Evolutionary conservation across 352 stramenopile species (phyloP).

Genomic region (Thalassiosira oceanica): DNA sequence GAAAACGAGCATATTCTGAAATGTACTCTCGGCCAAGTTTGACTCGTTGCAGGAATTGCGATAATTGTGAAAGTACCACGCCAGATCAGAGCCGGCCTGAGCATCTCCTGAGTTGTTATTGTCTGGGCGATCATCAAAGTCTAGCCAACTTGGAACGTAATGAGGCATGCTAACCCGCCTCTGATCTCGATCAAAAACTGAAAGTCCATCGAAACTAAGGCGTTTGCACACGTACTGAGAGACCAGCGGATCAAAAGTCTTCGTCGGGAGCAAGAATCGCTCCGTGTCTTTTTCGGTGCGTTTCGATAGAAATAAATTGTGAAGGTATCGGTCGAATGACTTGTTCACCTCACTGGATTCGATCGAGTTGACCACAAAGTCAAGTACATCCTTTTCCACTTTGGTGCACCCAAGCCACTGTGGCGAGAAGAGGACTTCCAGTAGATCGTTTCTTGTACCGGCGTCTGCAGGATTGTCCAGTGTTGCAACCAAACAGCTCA

Average conservation of each 20-base stretch:
- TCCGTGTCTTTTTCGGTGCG: not conserved
- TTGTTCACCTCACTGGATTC: too few species aligned
- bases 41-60: constrained; percentile 26
- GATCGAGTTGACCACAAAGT: too few species aligned
- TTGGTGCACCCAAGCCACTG: too few species aligned
- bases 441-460: too few species aligned
- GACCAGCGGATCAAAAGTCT: constrained; percentile 12
- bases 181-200: constrained; percentile 12
- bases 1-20: constrained; percentile 28
- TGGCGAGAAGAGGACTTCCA: too few species aligned
- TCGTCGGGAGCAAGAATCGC: constrained; percentile 4
- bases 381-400: too few species aligned
- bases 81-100: constrained; percentile 10
- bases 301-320: constrained; percentile 16
- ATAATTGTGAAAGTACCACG: constrained; percentile 31
- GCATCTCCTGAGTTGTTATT: not conserved
- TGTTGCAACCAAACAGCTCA: too few species aligned
- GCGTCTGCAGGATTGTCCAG: too few species aligned
- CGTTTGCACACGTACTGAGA: constrained; percentile 10
- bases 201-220: constrained; percentile 10
- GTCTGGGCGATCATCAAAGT: not conserved
- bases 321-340: constrained; percentile 30
- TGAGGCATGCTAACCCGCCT: constrained; percentile 15
- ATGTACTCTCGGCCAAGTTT: constrained; percentile 23
- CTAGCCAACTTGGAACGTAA: constrained; percentile 34